These are phyloP conservation scores for Tolypocladium paradoxum DNA, from an alignment of 2,329 filamentous ascomycete genomes.

Conservation along the genomic window DNA sequence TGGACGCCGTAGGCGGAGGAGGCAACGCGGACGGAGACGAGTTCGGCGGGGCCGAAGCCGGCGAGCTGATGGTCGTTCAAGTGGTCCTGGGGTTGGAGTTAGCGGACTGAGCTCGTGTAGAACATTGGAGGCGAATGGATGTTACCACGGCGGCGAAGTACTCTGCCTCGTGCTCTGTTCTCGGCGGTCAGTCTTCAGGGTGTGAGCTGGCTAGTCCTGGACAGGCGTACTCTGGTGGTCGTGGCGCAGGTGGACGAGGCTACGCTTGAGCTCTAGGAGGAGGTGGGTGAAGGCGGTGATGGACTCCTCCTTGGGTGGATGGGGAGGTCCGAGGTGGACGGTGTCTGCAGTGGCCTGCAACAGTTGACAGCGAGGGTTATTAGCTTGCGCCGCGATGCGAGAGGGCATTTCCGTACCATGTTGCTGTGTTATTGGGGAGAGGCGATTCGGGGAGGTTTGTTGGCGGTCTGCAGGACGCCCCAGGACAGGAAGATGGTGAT, in stretches of 20 bases:
- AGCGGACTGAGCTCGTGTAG: neutral
- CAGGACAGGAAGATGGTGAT: neutral
- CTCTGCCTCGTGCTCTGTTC: neutral
- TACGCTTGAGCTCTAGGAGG: neutral
- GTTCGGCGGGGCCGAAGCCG: neutral
- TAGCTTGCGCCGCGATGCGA: neutral
- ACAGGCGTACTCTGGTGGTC: neutral
- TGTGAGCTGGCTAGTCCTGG: neutral
- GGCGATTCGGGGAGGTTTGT: neutral
- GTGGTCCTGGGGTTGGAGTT: neutral
- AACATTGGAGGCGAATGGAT: neutral
- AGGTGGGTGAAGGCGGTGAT: neutral
- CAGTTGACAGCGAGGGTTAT: too few species aligned
- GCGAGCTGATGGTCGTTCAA: neutral
- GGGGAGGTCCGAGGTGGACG: neutral
- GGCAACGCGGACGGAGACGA: neutral
- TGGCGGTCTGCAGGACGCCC: neutral
- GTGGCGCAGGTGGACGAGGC: neutral
- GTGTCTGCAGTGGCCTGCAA: neutral
- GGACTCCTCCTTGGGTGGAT: neutral
- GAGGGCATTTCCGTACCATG: neutral
- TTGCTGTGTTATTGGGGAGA: neutral
- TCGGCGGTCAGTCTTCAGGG: neutral
- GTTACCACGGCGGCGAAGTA: neutral
- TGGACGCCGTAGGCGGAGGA: neutral